Evolutionary conservation across 2,329 filamentous ascomycete species (phyloP).

Genomic region (Alternaria ethzedia): DNA sequence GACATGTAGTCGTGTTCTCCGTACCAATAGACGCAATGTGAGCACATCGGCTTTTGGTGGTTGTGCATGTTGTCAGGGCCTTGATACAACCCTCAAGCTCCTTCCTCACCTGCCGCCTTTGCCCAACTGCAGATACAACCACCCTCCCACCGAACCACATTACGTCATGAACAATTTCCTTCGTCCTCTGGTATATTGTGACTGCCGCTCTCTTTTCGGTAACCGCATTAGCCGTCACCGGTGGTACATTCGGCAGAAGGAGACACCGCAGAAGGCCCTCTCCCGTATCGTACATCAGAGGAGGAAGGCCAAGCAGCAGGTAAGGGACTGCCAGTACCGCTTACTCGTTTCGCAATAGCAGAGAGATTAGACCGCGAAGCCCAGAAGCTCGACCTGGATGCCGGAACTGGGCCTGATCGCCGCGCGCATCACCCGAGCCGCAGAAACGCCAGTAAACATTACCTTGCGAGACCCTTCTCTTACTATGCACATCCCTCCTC

Average conservation of each 20-base stretch:
- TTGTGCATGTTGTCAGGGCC: background rate
- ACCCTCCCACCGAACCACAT: background rate
- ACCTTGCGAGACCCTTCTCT: slow-evolving; percentile 8
- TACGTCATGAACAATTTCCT: background rate
- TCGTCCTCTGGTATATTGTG: background rate
- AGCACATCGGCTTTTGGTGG: background rate
- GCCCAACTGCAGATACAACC: background rate
- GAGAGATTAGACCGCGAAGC: background rate
- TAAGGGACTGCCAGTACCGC: background rate
- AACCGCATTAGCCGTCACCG: background rate
- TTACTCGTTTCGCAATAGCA: background rate
- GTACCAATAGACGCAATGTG: background rate
- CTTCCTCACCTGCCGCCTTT: background rate
- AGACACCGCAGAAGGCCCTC: background rate
- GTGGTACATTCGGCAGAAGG: background rate
- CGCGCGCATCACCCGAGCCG: slow-evolving; percentile 9
- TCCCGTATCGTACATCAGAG: background rate
- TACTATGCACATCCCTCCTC: slow-evolving; percentile 6
- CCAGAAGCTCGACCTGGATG: slow-evolving; percentile 1
- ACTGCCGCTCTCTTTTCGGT: background rate
- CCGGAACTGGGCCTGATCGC: background rate
- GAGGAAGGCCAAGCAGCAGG: background rate
- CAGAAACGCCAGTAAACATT: slow-evolving; percentile 6
- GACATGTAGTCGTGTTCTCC: background rate
- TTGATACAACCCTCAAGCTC: background rate